Base-by-base conservation (phyloP, 2,329 filamentous ascomycete species). In the Eutypa lata region DNA sequence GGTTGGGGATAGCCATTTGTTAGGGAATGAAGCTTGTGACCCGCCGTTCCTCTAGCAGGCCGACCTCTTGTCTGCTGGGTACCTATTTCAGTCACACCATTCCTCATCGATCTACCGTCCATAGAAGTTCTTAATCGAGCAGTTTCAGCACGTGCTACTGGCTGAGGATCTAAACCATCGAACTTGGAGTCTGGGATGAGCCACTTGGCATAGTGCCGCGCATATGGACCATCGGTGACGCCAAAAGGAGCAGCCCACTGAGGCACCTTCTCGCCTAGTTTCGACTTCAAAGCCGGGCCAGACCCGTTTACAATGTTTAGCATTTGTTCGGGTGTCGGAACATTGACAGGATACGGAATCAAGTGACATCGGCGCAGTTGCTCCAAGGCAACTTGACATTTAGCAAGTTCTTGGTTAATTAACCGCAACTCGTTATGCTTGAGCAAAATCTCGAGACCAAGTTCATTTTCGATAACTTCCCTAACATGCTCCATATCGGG, bases 181-280 rank as follows among this genome's bases (percentile, higher is more conserved):
- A 97, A 97, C 47, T 83, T 83, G 53, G 89, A 82, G 71, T 97
- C 91, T 49, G 89, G 90, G 54, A 97, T 86, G 61, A 99, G 83
- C 94, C 94, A 99, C 77, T 90, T 91, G 68, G 91, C 87, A 73
- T 97, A 97, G 74, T 97, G 94, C 61, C 91, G 87, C 55, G 91
- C 87, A 73, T 97, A 97, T 2, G 94, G 92, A 11, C 94, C 94
- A 64, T 97, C 90, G 16, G 86, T 85, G 52, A 97, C 90, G 60
- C 93, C 93, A 77, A 92, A 96, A 3, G 94, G 89, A 44, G 94
- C 84, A 37, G 92, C 90, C 78, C 89, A 91, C 64, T 83, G 78
- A 54, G 91, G 89, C 60, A 86, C 77, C 55, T 82, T 77, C 61
- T 85, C 84, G 63, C 86, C 86, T 58, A 80, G 72, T 59, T 76